A percentile compares a stretch with the other conserved stretches of the same genome.
Conservation (phyloP, 2,329 filamentous ascomycete genomes). For the Colletotrichum tabaci region DNA sequence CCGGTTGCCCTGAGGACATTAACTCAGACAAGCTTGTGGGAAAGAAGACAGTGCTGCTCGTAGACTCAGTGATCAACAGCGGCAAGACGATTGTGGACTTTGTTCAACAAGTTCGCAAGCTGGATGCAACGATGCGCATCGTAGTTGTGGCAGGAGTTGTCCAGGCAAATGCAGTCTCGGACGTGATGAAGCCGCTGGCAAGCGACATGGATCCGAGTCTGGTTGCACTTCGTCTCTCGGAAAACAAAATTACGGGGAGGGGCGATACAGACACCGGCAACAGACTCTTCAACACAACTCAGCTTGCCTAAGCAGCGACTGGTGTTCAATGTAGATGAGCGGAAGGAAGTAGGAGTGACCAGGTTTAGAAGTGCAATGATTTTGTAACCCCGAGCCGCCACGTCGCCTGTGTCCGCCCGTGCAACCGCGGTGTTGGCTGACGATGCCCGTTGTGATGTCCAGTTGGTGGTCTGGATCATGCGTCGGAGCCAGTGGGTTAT, state of each 20-base stretch:
- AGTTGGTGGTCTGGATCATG: too few species aligned
- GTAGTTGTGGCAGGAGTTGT: constrained; percentile 70
- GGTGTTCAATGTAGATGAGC: too few species aligned
- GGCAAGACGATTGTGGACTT: constrained; percentile 66
- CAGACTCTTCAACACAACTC: constrained; percentile 71
- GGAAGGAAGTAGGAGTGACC: too few species aligned
- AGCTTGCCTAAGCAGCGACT: constrained; percentile 51
- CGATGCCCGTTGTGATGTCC: too few species aligned
- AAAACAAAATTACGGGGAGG: constrained; percentile 69
- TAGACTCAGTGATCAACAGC: constrained; percentile 74
- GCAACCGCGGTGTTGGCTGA: too few species aligned
- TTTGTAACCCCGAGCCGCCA: too few species aligned
- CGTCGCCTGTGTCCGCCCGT: too few species aligned
- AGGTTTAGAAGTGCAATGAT: too few species aligned
- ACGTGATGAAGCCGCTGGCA: constrained; percentile 45
- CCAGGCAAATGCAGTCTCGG: constrained; percentile 54
- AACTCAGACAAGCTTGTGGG: constrained; percentile 56
- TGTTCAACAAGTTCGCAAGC: constrained; percentile 59
- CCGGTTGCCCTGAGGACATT: constrained; percentile 57
- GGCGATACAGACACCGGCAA: constrained; percentile 71
- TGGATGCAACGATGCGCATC: constrained; percentile 59
- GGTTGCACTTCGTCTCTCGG: constrained; percentile 68
- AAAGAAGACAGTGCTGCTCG: constrained; percentile 62
- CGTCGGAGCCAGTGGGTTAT: too few species aligned
- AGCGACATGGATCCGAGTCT: constrained; percentile 54